These are phyloP conservation scores for Metschnikowia similis DNA, from an alignment of 805 yeast genomes.

Conservation along the genomic window DNA sequence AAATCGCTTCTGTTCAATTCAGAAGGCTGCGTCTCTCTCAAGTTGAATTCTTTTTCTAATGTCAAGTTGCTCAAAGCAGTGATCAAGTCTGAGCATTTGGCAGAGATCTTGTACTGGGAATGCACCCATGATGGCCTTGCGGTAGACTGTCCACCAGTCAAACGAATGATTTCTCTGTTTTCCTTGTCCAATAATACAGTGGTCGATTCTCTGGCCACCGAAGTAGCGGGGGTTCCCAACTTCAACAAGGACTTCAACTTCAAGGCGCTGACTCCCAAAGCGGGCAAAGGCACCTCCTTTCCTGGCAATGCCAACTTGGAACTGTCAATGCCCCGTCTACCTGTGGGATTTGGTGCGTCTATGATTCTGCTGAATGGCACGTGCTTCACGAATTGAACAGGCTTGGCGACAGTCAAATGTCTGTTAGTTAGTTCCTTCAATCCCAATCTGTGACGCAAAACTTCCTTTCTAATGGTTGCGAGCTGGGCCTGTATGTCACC, in stretches of 20 bases:
- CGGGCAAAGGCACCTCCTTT: slow-evolving; percentile 70
- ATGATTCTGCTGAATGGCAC: slow-evolving; percentile 66
- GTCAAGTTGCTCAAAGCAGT: slow-evolving; percentile 53
- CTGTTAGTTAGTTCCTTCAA: slow-evolving; percentile 75
- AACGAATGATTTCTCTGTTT: slow-evolving; percentile 59
- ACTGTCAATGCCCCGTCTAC: slow-evolving; percentile 63
- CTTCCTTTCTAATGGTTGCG: slow-evolving; percentile 44
- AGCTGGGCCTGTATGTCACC: slow-evolving; percentile 39
- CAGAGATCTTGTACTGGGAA: slow-evolving; percentile 62
- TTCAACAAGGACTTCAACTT: slow-evolving; percentile 61
- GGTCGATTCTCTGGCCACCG: slow-evolving; percentile 74
- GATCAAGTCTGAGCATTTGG: slow-evolving; percentile 43
- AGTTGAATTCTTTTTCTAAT: slow-evolving; percentile 63
- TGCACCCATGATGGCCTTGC: slow-evolving; percentile 85
- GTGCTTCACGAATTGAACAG: slow-evolving; percentile 68
- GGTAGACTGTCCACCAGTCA: slow-evolving; percentile 73
- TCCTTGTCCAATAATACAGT: slow-evolving; percentile 60
- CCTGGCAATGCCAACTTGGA: slow-evolving; percentile 66
- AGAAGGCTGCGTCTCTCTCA: slow-evolving; percentile 44
- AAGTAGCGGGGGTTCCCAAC: slow-evolving; percentile 40
- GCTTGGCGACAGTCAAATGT: slow-evolving; percentile 69
- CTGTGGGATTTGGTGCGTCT: slow-evolving; percentile 61
- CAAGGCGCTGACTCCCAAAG: slow-evolving; percentile 65
- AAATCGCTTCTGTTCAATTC: slow-evolving; percentile 13
- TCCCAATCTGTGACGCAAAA: slow-evolving; percentile 67